Base-by-base conservation (phyloP, 1,284 basidiomycete genomes). In the Cryptococcus sp. region DNA sequence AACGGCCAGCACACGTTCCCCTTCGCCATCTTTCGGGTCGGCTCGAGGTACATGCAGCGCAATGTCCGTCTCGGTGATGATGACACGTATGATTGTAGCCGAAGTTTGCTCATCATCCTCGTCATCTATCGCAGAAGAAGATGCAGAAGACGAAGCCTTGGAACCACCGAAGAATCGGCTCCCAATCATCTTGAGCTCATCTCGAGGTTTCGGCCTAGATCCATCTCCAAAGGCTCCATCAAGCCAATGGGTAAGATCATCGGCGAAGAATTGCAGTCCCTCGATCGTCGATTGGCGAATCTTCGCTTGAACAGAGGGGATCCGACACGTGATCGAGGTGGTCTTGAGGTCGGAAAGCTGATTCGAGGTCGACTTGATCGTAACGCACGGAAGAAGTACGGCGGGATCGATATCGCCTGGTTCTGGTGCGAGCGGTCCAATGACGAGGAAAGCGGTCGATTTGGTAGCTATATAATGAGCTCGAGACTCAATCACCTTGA, bases 191-290 rank as follows among this genome's bases (percentile, higher is more conserved):
- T 82, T 87, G 4, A 83, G 71, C 54, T 85, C 79, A 48, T 76
- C 77, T 50, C 81, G 79, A 4, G 54, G 72, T 62, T 52, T 73
- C 58, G 62, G 60, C 0, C 58, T 64, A 49, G 57, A 63, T n/a
- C 65, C 67, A 43, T 70, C 66, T 0, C 63, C 60, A 45, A 71
- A 69, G 0, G 69, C 64, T 0, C 64, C 65, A 37, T 75, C 85
- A 2, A 83, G 63, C 53, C 85, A 78, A 62, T 87, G 87, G 5
- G 82, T 76, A 21, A 84, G 68, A 64, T 93, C 90, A 63, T 97
- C 92, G 7, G 82, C 83, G 78, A 86, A 87, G 59, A 84, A 84
- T 66, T 93, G 89, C 16, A 95, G 66, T 11, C 81, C 81, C 63
- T 93, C 87, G 7, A 91, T 68, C 2, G 75, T 57, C 5, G 72